These are phyloP conservation scores for Syzygium syzygioides DNA, from an alignment of 441 rosid genomes.

Conservation along the genomic window DNA sequence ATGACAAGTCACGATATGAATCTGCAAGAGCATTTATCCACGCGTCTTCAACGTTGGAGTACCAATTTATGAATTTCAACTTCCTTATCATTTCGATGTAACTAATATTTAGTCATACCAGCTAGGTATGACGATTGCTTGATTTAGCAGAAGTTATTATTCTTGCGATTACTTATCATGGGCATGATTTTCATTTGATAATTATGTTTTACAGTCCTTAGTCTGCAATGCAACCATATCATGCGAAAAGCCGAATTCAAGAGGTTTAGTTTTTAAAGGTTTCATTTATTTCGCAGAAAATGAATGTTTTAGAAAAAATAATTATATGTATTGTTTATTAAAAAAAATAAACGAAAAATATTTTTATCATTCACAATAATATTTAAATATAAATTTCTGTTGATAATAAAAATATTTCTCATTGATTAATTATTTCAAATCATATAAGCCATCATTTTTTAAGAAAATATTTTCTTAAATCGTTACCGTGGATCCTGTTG, in stretches of 20 bases:
- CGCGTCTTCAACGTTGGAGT: accelerated
- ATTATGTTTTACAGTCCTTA: neutral
- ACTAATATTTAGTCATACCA: neutral
- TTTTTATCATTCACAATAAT: accelerated
- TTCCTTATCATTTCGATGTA: neutral
- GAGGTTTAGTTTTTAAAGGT: neutral
- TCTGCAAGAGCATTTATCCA: neutral
- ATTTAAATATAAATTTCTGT: neutral
- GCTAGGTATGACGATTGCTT: neutral
- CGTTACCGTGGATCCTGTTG: neutral
- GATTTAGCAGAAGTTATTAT: neutral
- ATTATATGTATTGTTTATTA: neutral
- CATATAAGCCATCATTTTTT: accelerated
- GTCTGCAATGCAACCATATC: neutral
- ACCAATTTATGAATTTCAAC: neutral
- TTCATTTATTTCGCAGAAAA: neutral
- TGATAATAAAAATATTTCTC: neutral
- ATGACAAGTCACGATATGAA: accelerated
- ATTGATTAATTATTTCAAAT: neutral
- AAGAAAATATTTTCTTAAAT: too few species aligned
- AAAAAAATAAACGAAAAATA: neutral
- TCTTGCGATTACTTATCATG: neutral
- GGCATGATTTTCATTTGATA: neutral
- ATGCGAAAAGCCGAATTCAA: neutral
- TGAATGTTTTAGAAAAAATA: neutral